Conservation (phyloP, 2,329 filamentous ascomycete species). For the Fusarium sp. region DNA sequence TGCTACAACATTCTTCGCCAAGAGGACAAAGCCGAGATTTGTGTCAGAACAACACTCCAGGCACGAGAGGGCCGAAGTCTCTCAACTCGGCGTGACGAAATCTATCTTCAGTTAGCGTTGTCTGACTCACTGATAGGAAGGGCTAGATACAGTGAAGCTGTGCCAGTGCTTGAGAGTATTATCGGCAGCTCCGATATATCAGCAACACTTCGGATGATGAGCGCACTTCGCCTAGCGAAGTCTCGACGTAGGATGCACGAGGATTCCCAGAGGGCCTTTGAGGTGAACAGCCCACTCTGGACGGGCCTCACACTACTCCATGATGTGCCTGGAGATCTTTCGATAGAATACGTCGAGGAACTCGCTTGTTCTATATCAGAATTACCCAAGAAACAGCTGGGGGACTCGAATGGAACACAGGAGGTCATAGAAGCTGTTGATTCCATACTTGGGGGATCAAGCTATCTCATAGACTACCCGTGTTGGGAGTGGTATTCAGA, state of each 20-base stretch:
- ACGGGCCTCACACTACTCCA: not conserved
- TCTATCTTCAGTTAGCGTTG: rapidly evolving
- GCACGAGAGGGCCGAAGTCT: not conserved
- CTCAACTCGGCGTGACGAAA: not conserved
- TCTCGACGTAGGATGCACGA: not conserved
- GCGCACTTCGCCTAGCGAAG: not conserved
- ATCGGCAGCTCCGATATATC: not conserved
- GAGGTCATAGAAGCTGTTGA: not conserved
- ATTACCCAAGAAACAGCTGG: rapidly evolving
- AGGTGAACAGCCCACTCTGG: not conserved
- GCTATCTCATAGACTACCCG: not conserved
- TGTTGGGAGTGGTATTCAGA: not conserved
- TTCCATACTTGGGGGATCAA: rapidly evolving
- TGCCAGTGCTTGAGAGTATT: not conserved
- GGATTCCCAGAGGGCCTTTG: not conserved
- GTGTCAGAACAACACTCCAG: not conserved
- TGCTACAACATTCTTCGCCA: not conserved
- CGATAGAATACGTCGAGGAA: not conserved
- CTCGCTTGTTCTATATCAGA: not conserved
- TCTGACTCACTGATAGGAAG: not conserved
- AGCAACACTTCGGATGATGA: not conserved
- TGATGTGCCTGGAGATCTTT: rapidly evolving
- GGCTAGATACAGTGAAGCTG: rapidly evolving
- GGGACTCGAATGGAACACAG: rapidly evolving
- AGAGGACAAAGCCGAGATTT: not conserved